phyloP scores from a whole-genome alignment of 257 asterid species.

The Leptodermis oblonga region DNA sequence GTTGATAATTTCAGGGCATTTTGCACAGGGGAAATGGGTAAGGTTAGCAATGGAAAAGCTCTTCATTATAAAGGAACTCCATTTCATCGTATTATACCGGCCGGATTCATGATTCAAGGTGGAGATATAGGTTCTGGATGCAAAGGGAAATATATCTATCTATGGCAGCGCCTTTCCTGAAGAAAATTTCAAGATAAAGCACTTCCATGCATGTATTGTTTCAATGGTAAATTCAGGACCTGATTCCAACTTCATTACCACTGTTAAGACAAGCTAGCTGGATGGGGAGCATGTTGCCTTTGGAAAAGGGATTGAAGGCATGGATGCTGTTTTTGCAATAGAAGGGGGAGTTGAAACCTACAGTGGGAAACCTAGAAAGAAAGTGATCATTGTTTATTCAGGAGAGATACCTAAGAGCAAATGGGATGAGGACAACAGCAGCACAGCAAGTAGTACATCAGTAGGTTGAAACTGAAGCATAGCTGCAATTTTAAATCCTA shows the following conservation, averaged over 20 bases:
- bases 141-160: conserved; percentile 75
- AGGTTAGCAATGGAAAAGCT: conserved; percentile 59
- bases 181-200: conserved; percentile 81
- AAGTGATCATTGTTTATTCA: too few relatives aligned
- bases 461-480: too few relatives aligned
- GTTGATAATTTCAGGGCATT: conserved; percentile 93
- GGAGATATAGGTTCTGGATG: conserved; percentile 81
- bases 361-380: too few relatives aligned
- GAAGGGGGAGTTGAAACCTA: conserved; percentile 97
- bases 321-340: conserved; percentile 86
- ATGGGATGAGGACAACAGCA: too few relatives aligned
- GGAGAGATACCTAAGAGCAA: too few relatives aligned
- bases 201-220: conserved; percentile 81
- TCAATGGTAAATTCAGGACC: too few relatives aligned
- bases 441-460: too few relatives aligned
- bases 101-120: conserved; percentile 98
- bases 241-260: conserved; percentile 89
- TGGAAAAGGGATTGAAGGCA: conserved; percentile 85
- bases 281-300: conserved; percentile 89
- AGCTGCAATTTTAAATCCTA: conserved; percentile 11
- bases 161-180: conserved; percentile 56
- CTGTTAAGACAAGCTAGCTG: conserved; percentile 91
- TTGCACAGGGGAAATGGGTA: conserved; percentile 95
- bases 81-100: conserved; percentile 89
- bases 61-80: conserved; percentile 87